Evolutionary conservation across 805 yeast species (phyloP).

Genomic region (Vanderwaltozyma verrucispora): DNA sequence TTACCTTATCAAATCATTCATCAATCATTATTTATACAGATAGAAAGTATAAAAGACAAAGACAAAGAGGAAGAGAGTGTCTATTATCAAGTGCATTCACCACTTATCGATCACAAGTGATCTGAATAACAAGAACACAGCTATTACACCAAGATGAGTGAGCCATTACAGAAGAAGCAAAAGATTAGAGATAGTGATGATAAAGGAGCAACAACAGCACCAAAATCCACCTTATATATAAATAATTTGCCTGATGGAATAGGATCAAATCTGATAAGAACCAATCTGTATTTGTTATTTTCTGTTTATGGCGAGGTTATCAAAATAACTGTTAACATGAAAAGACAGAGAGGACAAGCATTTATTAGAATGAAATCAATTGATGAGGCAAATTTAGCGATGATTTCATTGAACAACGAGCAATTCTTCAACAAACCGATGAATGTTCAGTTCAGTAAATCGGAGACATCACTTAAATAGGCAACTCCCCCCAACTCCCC

Average conservation of each 20-base stretch:
- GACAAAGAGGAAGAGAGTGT: too few species aligned
- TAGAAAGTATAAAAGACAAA: too few species aligned
- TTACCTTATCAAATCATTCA: too few species aligned
- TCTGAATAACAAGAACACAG: too few species aligned
- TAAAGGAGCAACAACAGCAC: constrained; percentile 4
- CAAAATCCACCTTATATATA: constrained; percentile 44
- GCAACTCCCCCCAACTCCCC: not conserved
- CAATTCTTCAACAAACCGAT: constrained; percentile 44
- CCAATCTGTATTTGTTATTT: constrained; percentile 47
- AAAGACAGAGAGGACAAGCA: constrained; percentile 54
- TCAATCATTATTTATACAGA: too few species aligned
- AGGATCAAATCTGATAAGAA: constrained; percentile 34
- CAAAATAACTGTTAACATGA: constrained; percentile 36
- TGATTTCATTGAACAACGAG: constrained; percentile 37
- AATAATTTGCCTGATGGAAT: constrained; percentile 33
- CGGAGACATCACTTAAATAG: constrained; percentile 2
- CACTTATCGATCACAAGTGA: too few species aligned
- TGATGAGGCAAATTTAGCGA: constrained; percentile 43
- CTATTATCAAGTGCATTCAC: too few species aligned
- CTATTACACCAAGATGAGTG: too few species aligned
- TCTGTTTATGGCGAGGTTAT: constrained; percentile 58
- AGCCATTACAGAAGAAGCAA: constrained; percentile 9
- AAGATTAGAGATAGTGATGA: constrained; percentile 1
- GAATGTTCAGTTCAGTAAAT: constrained; percentile 34
- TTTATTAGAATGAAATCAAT: constrained; percentile 43